Conservation (phyloP, 78 protist genomes). For the Dictyostelium capitatum region DNA sequence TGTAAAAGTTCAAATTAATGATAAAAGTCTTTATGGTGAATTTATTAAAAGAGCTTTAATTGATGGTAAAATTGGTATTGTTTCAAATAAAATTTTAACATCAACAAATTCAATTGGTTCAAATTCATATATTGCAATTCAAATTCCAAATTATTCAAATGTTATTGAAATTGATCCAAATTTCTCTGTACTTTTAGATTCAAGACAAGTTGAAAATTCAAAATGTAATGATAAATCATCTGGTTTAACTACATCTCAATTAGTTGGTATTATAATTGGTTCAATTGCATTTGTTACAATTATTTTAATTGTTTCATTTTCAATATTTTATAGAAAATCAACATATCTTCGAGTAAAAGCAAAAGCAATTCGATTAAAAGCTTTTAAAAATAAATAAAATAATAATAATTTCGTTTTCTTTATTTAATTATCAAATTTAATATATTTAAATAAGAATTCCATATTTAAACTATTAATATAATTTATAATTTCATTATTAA, state of each 20-base stretch:
- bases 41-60: constrained; percentile 26
- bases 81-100: background rate
- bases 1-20: constrained; percentile 17
- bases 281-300: background rate
- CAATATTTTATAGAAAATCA: background rate
- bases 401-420: too few species aligned
- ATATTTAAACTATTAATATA: too few species aligned
- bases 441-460: too few species aligned
- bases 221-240: background rate
- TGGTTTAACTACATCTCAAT: background rate
- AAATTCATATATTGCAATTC: constrained; percentile 4
- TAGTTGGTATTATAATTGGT: background rate
- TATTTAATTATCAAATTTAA: too few species aligned
- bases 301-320: background rate
- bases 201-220: background rate
- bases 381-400: too few species aligned
- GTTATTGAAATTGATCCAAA: background rate
- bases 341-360: background rate
- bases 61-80: background rate
- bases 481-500: too few species aligned
- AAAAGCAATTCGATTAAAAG: too few species aligned
- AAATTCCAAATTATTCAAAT: background rate
- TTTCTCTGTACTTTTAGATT: background rate
- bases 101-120: background rate
- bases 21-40: constrained; percentile 11